Evolutionary conservation across 2,329 filamentous ascomycete genomes (phyloP), one percentile per base, ranked within the genome.

Genomic region (Apiospora malaysiana): DNA sequence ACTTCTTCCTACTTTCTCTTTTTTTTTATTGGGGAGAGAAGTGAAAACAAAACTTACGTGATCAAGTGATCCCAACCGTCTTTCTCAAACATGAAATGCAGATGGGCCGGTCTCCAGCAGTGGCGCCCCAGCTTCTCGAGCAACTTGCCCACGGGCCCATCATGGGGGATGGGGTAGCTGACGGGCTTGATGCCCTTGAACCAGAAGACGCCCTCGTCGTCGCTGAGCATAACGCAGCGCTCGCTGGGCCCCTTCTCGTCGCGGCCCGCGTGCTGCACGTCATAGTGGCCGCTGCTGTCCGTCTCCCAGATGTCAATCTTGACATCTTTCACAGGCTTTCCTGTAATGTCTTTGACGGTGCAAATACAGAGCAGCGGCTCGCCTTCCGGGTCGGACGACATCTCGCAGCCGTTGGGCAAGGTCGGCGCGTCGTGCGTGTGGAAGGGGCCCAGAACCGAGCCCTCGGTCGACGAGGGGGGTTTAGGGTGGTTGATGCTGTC

Each of bases 51-150:
- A 12, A 90, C 91, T 67, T 85, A 95, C 93, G 94, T 97, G 78
- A 96, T 92, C 76, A 97, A 82, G 79, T 92, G 89, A 83, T 97
- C 94, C 83, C 89, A 94, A 0, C 93, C 92, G 45, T 86, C 81
- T 84, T 94, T 94, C 78, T 91, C 89, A 82, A 97, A 94, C 93
- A 97, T 96, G 77, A 96, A 96, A 81, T 96, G 93, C 85, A 95
- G 88, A 80, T 96, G 93, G 25, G 90, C 89, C 1, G 93, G 94
- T 69, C 94, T 83, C 83, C 90, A 95, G 70, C 90, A 90, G 82
- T 96, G 94, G n/a, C 94, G 84, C n/a, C 87, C 86, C 76, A 96
- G 79, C 76, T 83, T 80, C 78, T 84, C 82, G 76, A 96, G 82
- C 75, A 96, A 79, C 81, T 90, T 89, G 0, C 93, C 94, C 0